Base-by-base conservation (phyloP, 805 yeast genomes). In the Saccharomycodes ludwigii region DNA sequence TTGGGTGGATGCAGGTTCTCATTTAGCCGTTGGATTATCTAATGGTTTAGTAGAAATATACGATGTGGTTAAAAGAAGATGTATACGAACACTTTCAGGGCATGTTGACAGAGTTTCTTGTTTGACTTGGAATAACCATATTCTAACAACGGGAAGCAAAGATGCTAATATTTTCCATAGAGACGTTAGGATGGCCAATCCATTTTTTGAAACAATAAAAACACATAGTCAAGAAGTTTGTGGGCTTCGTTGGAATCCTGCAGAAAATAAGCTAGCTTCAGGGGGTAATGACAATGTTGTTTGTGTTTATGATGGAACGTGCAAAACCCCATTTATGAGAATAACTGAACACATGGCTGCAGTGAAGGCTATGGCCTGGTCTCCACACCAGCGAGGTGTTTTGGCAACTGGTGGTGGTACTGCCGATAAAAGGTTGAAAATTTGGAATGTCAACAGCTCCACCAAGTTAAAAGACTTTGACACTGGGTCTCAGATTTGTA, bases 331-430 rank as follows among this genome's bases (percentile, higher is more conserved):
- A 2, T 52, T 83, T 18, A 70, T 76, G 48, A 76, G 66, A 37
- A 79, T 85, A 44, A 63, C 66, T 2, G 95, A 84, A 40, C 97
- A 91, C 52, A 73, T 71, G 12, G 96, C 97, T 1, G 98, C 98
- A 0, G 94, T 91, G 3, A 91, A 91, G 56, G 98, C 97, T 1
- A 68, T 91, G 32, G 82, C 94, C 2, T 91, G 98, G 98, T 81
- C 94, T 1, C 97, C 98, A 3, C 97, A 91, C 50, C 95, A 84
- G 50, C 63, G 96, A 34, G 96, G 97, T 1, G 67, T 86, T 3
- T 55, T 91, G 34, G 97, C 97, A 1, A 72, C 91, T 2, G 98
- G 98, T 11, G 98, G 98, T 13, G 98, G 98, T 22, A 85, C 97
- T 1, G 86, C 93, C 1, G 98, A 91, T 55, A 73, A 88, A 35